Conservation (phyloP, 1,139 yeast species). For the Sugiyamaella xylanicola region DNA sequence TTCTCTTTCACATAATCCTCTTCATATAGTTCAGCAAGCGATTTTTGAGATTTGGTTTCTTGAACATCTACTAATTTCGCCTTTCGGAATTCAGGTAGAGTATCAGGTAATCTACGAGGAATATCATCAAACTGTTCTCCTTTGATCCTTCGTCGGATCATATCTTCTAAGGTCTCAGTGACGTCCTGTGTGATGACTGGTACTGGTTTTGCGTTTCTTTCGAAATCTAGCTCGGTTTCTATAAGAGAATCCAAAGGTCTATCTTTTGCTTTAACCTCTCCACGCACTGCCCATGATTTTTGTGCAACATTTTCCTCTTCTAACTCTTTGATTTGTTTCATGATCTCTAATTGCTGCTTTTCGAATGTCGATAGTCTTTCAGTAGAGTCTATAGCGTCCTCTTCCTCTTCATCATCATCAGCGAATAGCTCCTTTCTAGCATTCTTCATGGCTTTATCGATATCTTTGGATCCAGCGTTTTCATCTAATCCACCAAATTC, state of each 20-base stretch:
- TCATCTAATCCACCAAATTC: conserved; percentile 63
- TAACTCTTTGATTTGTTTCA: conserved; percentile 71
- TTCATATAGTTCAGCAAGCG: conserved; percentile 90
- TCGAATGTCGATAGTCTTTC: conserved; percentile 72
- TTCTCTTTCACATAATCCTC: conserved; percentile 66
- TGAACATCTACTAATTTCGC: conserved; percentile 61
- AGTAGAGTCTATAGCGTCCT: conserved; percentile 43
- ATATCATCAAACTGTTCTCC: conserved; percentile 81
- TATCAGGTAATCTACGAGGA: conserved; percentile 68
- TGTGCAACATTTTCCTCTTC: conserved; percentile 89
- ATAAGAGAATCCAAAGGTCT: conserved; percentile 83
- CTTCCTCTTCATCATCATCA: conserved; percentile 44
- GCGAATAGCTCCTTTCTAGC: conserved; percentile 62
- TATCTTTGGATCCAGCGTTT: conserved; percentile 57
- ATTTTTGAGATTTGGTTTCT: conserved; percentile 81
- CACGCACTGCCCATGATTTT: conserved; percentile 92
- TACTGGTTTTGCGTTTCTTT: conserved; percentile 76
- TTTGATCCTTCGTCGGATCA: conserved; percentile 78
- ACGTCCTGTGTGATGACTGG: conserved; percentile 91
- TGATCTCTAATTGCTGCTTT: conserved; percentile 75
- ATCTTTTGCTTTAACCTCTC: conserved; percentile 81
- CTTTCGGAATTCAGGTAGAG: conserved; percentile 56
- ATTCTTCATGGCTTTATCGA: conserved; percentile 54
- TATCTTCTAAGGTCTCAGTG: conserved; percentile 83
- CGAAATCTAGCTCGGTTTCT: conserved; percentile 65